Base-by-base conservation (phyloP, 805 yeast species). In the Komagataella populi region DNA sequence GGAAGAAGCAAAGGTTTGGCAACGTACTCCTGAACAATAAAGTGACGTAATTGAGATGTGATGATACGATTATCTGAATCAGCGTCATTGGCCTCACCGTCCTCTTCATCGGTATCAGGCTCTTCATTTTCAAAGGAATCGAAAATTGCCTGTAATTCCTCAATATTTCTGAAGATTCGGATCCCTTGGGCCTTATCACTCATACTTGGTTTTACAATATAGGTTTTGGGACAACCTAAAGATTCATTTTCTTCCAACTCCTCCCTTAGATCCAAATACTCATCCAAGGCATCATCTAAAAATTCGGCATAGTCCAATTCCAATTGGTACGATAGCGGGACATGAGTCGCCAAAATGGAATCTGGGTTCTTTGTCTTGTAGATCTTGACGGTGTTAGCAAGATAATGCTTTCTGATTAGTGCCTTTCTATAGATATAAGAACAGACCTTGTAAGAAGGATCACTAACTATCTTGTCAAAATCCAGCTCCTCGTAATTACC, bases 151-250 rank as follows among this genome's bases (percentile, higher is more conserved):
- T 90, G 96, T 49, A 93, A 70, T 59, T 89, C 93, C 6, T 81
- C 87, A 43, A 87, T 72, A 0, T 89, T 81, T 51, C 73, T 74
- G 69, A 93, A 93, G 0, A 93, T 66, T 45, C 96, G 70, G 49
- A 93, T 91, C 0, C 99, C 99, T 63, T 93, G 96, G 8, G 96
- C 99, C 62, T 91, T 83, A 62, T 93, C 99, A 60, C 95, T 85
- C 96, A 93, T 89, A 56, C 96, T 82, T 14, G 99, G 99, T 63
- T 93, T 93, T 63, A 93, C 72, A 44, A 93, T 93, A 90, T 95
- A 91, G 48, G 83, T 77, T 56, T 76, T 79, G 6, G 49, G 22
- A 14, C 51, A 49, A 8, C 48, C 44, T 18, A 62, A 58, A 12
- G 54, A 53, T 16, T 70, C 73, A 12, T 77, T 78, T 8, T 65